phyloP scores from a whole-genome alignment of 495 filamentous ascomycete genomes.

The Podospora pseudopauciseta region DNA sequence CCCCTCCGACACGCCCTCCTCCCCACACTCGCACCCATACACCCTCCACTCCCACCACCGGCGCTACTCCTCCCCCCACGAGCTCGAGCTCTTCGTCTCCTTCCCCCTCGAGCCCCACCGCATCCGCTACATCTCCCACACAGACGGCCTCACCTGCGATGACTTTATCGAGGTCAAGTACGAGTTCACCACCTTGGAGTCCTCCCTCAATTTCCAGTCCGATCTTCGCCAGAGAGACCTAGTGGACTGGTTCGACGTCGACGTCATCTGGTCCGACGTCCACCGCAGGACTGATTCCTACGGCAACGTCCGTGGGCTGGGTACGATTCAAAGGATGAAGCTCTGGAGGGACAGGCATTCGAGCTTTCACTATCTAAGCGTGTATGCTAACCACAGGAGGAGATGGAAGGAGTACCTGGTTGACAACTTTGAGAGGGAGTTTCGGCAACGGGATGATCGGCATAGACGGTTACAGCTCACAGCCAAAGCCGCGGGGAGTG shows the following conservation, averaged over 20 bases:
- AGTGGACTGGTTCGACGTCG: slow-evolving; percentile 37
- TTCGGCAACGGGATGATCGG: slow-evolving; percentile 34
- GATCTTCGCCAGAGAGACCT: slow-evolving; percentile 33
- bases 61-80: slow-evolving; percentile 32
- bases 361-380: slow-evolving; percentile 32
- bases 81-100: slow-evolving; percentile 35
- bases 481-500: slow-evolving; percentile 25
- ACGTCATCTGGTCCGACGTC: slow-evolving; percentile 36
- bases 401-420: slow-evolving; percentile 36
- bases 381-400: slow-evolving; percentile 34
- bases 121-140: slow-evolving; percentile 30
- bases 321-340: slow-evolving; percentile 38
- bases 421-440: slow-evolving; percentile 31
- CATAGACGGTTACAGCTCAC: slow-evolving; percentile 30
- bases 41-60: slow-evolving; percentile 36
- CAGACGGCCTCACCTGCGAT: slow-evolving; percentile 31
- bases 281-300: slow-evolving; percentile 34
- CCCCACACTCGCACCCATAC: slow-evolving; percentile 30
- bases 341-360: slow-evolving; percentile 37
- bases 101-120: slow-evolving; percentile 33
- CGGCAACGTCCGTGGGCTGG: slow-evolving; percentile 35
- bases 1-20: slow-evolving; percentile 30
- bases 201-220: slow-evolving; percentile 34
- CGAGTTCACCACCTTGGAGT: slow-evolving; percentile 36
- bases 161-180: slow-evolving; percentile 37